Conservation (phyloP, 1,139 yeast genomes). For the Hemisphaericaspora xylofermentans region DNA sequence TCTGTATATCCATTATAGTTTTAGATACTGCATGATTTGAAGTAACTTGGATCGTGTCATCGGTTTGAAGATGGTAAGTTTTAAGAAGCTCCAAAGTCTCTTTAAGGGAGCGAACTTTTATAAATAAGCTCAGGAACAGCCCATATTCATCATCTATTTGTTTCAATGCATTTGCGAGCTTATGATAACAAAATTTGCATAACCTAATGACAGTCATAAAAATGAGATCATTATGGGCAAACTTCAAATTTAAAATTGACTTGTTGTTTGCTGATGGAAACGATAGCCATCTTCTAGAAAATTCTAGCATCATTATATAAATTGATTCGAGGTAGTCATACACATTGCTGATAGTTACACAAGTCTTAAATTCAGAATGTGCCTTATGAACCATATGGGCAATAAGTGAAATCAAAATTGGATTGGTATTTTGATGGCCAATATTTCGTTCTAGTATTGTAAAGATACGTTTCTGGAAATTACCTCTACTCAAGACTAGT, state of each 20-base stretch:
- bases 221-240: conserved; percentile 31
- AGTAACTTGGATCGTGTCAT: conserved; percentile 1
- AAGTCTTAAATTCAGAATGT: conserved; percentile 5
- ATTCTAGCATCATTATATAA: conserved; percentile 9
- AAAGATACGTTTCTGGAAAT: conserved; percentile 6
- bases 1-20: conserved; percentile 3
- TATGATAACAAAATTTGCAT: conserved; percentile 13
- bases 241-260: conserved; percentile 29
- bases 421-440: conserved; percentile 27
- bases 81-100: conserved; percentile 1
- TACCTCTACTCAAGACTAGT: conserved; percentile 2
- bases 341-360: conserved; percentile 7
- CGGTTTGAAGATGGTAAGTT: conserved; percentile 1
- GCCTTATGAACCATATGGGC: conserved; percentile 14
- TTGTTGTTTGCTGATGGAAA: conserved; percentile 16
- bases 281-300: conserved; percentile 30
- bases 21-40: background rate
- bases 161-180: background rate
- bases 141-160: conserved; percentile 1
- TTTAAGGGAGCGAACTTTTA: background rate
- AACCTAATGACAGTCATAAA: conserved; percentile 25
- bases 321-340: conserved; percentile 14
- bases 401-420: conserved; percentile 22
- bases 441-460: conserved; percentile 11
- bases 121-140: background rate